phyloP scores from a whole-genome alignment of 2,329 filamentous ascomycete species.

The Botrytis fabae region DNA sequence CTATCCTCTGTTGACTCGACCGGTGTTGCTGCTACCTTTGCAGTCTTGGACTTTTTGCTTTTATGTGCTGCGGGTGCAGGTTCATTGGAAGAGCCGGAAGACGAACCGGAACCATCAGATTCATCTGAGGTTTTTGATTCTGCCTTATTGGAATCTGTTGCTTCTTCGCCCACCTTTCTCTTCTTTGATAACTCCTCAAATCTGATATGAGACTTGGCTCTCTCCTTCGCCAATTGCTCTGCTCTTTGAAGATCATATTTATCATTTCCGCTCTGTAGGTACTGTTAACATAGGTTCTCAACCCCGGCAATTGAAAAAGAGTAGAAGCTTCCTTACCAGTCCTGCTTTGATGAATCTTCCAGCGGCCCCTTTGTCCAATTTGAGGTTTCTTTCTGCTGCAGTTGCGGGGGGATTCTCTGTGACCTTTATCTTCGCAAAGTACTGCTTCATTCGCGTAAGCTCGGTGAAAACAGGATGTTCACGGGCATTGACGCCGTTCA shows the following conservation, averaged over 20 bases:
- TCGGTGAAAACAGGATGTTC: conserved; percentile 83
- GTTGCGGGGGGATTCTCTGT: conserved; percentile 61
- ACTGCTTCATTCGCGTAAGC: conserved; percentile 82
- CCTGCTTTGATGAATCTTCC: conserved; percentile 80
- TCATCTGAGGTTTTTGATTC: conserved; percentile 25
- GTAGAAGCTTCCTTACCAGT: conserved; percentile 55
- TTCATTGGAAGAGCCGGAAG: conserved; percentile 25
- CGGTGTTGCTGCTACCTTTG: conserved; percentile 29
- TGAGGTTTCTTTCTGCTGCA: conserved; percentile 44
- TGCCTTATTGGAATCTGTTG: conserved; percentile 5
- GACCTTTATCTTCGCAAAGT: conserved; percentile 87
- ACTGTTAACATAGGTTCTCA: conserved; percentile 23
- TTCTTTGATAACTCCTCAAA: conserved; percentile 46
- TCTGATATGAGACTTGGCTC: conserved; percentile 50
- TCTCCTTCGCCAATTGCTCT: conserved; percentile 51
- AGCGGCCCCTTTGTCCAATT: conserved; percentile 72
- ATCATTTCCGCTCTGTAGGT: conserved; percentile 45
- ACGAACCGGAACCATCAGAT: conserved; percentile 30
- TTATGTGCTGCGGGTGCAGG: conserved; percentile 17
- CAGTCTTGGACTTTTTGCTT: conserved; percentile 40
- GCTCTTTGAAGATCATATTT: conserved; percentile 52
- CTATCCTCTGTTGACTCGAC: conserved; percentile 2
- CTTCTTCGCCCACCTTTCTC: conserved; percentile 32
- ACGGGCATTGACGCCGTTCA: conserved; percentile 79
- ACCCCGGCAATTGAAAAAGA: neutral